Evolutionary conservation across 2,329 filamentous ascomycete genomes (phyloP), one percentile per base, ranked within the genome.

Genomic region (Penicillium brasilianum): DNA sequence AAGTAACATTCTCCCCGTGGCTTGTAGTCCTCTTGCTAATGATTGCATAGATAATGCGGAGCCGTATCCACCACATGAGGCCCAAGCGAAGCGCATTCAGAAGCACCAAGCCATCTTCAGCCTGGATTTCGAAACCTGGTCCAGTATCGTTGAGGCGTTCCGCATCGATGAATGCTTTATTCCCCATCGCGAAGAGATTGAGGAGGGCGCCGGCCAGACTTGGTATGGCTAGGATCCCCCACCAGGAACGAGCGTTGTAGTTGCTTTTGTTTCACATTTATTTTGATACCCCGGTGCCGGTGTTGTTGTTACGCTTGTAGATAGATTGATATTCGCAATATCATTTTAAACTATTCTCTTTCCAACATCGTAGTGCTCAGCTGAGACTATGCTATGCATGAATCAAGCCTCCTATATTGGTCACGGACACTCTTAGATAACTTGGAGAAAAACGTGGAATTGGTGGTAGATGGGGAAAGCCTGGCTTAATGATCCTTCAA

Each of bases 51-150:
- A 82, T 55, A 80, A 72, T 59, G 81, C 70, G 63, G 75, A 71
- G 71, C 83, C 75, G 65, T 83, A 69, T 71, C 53, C 80, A 80
- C 58, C 83, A 82, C 66, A 81, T 80, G 73, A 78, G 71, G 74
- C 78, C 20, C 69, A 80, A 66, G 73, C 77, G 57, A 83, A 85
- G 61, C 84, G 86, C 43, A 81, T 86, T 18, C 82, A 87, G 61
- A 88, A 90, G 68, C 90, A 95, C 64, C 95, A 99, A 77, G 91
- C 93, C 13, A 89, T 99, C 22, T 87, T 98, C 73, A 89, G 90
- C 13, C 86, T 99, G 63, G 93, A 98, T 69, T 95, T 93, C 81
- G 83, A 86, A 1, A 91, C 86, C 0, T 99, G 94, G 94, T 81
- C 87, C 67, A 85, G 91, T 20, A 83, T 97, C 48, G 89, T 96